A percentile compares a stretch with the other conserved stretches of the same genome.
Evolutionary conservation across 2,329 filamentous ascomycete genomes (phyloP).

Genomic region (Paecilomyces dactylethromorphus): DNA sequence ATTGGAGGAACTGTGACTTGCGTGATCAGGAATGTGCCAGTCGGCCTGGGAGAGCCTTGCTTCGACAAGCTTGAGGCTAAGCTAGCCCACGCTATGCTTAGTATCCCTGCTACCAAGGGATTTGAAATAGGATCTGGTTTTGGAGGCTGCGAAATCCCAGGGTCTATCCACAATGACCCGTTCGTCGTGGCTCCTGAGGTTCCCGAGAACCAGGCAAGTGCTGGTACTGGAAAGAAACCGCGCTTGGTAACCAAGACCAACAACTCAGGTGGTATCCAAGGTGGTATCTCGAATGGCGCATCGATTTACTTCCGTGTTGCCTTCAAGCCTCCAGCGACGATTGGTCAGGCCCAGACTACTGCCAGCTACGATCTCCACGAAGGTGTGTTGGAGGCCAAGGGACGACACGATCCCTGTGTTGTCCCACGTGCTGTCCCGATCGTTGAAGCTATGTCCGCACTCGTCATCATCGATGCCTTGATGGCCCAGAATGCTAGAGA

Average conservation of each 20-base stretch:
- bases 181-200: slow-evolving; percentile 58
- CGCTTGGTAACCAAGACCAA: slow-evolving; percentile 82
- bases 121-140: slow-evolving; percentile 96
- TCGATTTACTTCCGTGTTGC: slow-evolving; percentile 90
- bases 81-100: slow-evolving; percentile 89
- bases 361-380: slow-evolving; percentile 69
- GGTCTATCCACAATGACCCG: slow-evolving; percentile 86
- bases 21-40: slow-evolving; percentile 78
- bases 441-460: slow-evolving; percentile 77
- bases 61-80: slow-evolving; percentile 94
- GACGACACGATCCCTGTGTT: slow-evolving; percentile 88
- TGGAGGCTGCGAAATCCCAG: slow-evolving; percentile 74
- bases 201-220: slow-evolving; percentile 7
- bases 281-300: slow-evolving; percentile 88
- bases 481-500: slow-evolving; percentile 69
- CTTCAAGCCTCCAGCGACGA: slow-evolving; percentile 94
- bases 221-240: slow-evolving; percentile 31
- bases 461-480: slow-evolving; percentile 81
- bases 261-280: slow-evolving; percentile 91
- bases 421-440: slow-evolving; percentile 73
- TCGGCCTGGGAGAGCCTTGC: slow-evolving; percentile 83
- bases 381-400: slow-evolving; percentile 82
- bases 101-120: slow-evolving; percentile 88
- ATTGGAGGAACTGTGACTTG: slow-evolving; percentile 95
- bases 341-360: slow-evolving; percentile 80